phyloP scores from a whole-genome alignment of 208 protist species.

The Leishmania turanica region DNA sequence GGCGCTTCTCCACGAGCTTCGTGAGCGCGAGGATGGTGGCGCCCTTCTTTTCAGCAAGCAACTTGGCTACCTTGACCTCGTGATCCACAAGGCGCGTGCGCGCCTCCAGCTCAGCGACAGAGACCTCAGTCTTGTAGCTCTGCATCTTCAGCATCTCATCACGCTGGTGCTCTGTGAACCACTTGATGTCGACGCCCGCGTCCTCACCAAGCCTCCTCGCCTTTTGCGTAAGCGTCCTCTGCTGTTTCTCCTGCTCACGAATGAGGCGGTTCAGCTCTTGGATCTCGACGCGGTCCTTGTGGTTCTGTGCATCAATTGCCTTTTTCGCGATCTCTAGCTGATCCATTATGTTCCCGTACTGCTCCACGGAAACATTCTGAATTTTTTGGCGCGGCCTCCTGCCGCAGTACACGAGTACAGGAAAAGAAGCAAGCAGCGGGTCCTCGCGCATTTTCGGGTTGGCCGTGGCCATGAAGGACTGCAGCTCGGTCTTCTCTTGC shows the following conservation, averaged over 20 bases:
- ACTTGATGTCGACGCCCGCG: slow-evolving; percentile 44
- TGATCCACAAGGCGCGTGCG: slow-evolving; percentile 57
- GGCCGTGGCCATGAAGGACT: slow-evolving; percentile 43
- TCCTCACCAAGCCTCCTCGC: slow-evolving; percentile 36
- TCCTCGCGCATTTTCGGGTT: slow-evolving; percentile 36
- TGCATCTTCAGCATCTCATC: slow-evolving; percentile 22
- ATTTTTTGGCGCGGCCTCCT: slow-evolving; percentile 42
- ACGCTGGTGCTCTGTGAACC: slow-evolving; percentile 16
- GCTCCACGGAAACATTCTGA: slow-evolving; percentile 59
- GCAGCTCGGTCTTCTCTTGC: slow-evolving; percentile 50
- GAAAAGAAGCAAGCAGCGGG: slow-evolving; percentile 64
- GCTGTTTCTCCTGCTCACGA: slow-evolving; percentile 46
- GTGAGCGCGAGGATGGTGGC: slow-evolving; percentile 49
- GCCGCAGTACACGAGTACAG: slow-evolving; percentile 83
- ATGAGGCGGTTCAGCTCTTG: slow-evolving; percentile 61
- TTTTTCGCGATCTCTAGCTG: slow-evolving; percentile 76
- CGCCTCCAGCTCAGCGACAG: slow-evolving; percentile 50
- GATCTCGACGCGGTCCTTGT: slow-evolving; percentile 43
- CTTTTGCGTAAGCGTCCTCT: slow-evolving; percentile 21
- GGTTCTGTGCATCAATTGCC: slow-evolving; percentile 67
- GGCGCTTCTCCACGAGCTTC: slow-evolving; percentile 49
- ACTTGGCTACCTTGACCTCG: slow-evolving; percentile 58
- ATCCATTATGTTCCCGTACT: slow-evolving; percentile 63
- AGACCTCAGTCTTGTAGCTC: slow-evolving; percentile 34
- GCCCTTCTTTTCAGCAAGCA: slow-evolving; percentile 70